Base-by-base conservation (phyloP, 306 rosid species). In the Vigna reflexopilosa region DNA sequence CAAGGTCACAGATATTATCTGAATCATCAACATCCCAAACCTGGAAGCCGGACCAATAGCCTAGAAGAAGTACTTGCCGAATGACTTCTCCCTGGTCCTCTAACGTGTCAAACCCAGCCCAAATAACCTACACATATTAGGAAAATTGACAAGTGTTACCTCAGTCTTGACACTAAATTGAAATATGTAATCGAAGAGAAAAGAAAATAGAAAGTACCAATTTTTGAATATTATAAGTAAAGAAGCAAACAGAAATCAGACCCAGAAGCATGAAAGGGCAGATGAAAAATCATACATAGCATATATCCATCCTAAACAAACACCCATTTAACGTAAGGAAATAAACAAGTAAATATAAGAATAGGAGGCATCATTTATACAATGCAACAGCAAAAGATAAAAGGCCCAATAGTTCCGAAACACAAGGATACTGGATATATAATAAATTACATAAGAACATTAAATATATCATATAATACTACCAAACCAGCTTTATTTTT, bases 21-120 rank as follows among this genome's bases (percentile, higher is more conserved):
- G 97, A 89, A 81, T 93, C 96, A 83, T 93, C 92, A 72, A 93
- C 91, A 83, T 93, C 93, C 97, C 96, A 93, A 80, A 93, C 92
- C 75, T 89, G 97, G 89, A 92, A 92, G 76, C 97, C 96, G 50
- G 96, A 89, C 51, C 70, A 83, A 79, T 78, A 90, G 54, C 96
- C 93, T 72, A 92, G 85, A 77, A 92, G 88, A 38, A 92, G 96
- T 73, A 89, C 91, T 87, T 76, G 82, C 15, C 88, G 86, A 70
- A 52, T 44, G 76, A 64, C 74, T 55, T 67, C 82, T 73, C 85
- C 90, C 59, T 83, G 88, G 17, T 81, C 64, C 84, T 90, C 97
- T 84, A 90, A 68, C 78, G 79, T 83, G 89, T 92, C 97, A 83
- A 90, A 92, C 67, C 93, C 97, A 40, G 92, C 93, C 97, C 96